These are phyloP conservation scores for Fusarium zealandicum DNA, from an alignment of 2,329 filamentous ascomycete genomes.

Conservation along the genomic window DNA sequence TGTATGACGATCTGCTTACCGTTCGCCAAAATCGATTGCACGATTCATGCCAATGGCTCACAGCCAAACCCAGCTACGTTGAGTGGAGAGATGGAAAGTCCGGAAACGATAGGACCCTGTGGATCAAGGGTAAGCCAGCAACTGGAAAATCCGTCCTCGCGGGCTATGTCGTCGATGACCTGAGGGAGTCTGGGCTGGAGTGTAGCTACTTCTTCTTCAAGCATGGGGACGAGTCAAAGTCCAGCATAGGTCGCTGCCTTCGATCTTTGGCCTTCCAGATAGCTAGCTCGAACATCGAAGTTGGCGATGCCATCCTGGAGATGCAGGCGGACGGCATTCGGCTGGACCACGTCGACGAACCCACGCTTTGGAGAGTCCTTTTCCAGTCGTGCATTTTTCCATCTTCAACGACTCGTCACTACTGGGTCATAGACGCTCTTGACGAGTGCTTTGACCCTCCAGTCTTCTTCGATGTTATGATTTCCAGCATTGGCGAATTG, in stretches of 20 bases:
- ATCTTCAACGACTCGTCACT: conserved; percentile 33
- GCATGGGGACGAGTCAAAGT: conserved; percentile 33
- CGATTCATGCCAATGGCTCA: conserved; percentile 28
- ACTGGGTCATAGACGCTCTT: conserved; percentile 42
- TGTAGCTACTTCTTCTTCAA: conserved; percentile 42
- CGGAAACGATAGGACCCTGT: conserved; percentile 11
- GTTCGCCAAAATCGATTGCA: conserved; percentile 14
- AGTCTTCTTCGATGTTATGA: conserved; percentile 37
- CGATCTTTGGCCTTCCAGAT: conserved; percentile 45
- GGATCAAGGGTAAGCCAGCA: conserved; percentile 42
- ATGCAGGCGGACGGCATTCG: conserved; percentile 43
- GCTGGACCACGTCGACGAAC: conserved; percentile 40
- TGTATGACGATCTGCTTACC: conserved; percentile 23
- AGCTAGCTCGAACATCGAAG: conserved; percentile 29
- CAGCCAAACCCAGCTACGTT: conserved; percentile 17
- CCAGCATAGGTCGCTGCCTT: conserved; percentile 34
- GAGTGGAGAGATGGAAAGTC: conserved; percentile 23
- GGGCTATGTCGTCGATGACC: conserved; percentile 43
- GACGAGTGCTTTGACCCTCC: conserved; percentile 33
- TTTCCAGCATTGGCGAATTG: conserved; percentile 36
- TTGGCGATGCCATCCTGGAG: conserved; percentile 37
- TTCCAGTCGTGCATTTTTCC: conserved; percentile 22
- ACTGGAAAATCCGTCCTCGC: conserved; percentile 48
- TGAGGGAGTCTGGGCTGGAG: conserved; percentile 15
- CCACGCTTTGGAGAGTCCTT: conserved; percentile 37